Evolutionary conservation across 495 filamentous ascomycete species (phyloP), one percentile per base, ranked within the genome.

Genomic region (Haplographium delicatum): DNA sequence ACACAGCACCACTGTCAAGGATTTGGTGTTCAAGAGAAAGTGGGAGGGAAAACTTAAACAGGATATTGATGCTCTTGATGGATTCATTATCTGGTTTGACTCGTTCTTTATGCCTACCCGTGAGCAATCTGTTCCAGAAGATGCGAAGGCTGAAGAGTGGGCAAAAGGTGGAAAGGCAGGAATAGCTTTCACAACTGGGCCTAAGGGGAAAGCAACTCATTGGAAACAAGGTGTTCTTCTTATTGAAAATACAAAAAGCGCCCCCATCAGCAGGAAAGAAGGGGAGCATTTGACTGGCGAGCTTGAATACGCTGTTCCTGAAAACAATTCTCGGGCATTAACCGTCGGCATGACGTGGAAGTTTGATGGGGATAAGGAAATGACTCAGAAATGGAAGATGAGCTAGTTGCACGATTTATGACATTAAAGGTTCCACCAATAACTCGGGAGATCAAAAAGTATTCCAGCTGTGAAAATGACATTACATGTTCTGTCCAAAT

Each of bases 21-120:
- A 84, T 45, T 60, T 86, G 30, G 68, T 67, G 8, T 84, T 85
- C 67, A 60, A 73, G 54, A 72, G 71, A 38, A 66, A 72, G 6
- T 85, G 82, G 62, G 47, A 74, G 37, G 68, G 72, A n/a, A 76
- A 68, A 28, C 38, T 83, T 15, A 68, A 64, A n/a, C 56, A 72
- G 52, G 72, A 81, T 53, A 70, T 81, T 42, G 74, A 80, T 51
- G 64, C 71, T 2, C 66, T 87, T n/a, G 85, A 89, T 61, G 85
- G 85, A 15, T 77, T 88, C 48, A 75, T 88, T 51, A 70, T 86
- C 33, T 89, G 85, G 85, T 89, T 88, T 72, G 85, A 89, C 67
- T 83, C 83, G 43, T 86, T 86, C 68, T 89, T 89, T 64, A 76
- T 75, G 38, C 75, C 75, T 23, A 79, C 72, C 1, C 58, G 66